These are phyloP conservation scores for Halteria grandinella DNA, from an alignment of 73 alveolate species.

Conservation along the genomic window DNA sequence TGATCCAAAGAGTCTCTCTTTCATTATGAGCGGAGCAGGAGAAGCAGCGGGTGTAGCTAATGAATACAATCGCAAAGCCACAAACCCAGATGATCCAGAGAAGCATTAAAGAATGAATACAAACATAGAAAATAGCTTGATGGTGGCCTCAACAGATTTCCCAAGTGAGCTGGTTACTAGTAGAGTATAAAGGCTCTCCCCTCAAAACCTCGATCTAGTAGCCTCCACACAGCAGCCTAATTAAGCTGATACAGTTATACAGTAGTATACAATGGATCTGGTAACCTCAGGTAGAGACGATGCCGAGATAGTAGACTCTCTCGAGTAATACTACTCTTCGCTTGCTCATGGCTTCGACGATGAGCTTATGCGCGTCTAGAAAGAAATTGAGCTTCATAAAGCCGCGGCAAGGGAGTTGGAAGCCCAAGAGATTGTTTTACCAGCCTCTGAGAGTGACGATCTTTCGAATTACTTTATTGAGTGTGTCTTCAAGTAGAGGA, in stretches of 20 bases:
- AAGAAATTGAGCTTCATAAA: slow-evolving; percentile 17
- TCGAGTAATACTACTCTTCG: slow-evolving; percentile 28
- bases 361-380: slow-evolving; percentile 9
- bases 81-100: neutral
- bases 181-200: neutral
- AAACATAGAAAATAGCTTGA: neutral
- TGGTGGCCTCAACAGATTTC: neutral
- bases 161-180: neutral
- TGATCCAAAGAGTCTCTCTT: neutral
- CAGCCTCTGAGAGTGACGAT: slow-evolving; percentile 17
- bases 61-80: neutral
- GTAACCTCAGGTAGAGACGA: slow-evolving; percentile 46
- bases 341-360: slow-evolving; percentile 1
- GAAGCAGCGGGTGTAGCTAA: neutral
- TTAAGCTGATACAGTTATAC: neutral
- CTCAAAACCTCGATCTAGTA: neutral
- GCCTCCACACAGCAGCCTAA: neutral
- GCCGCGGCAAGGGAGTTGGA: slow-evolving; percentile 5
- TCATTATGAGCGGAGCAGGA: neutral
- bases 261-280: slow-evolving; percentile 11
- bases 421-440: slow-evolving; percentile 38
- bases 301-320: slow-evolving; percentile 25
- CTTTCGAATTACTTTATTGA: slow-evolving; percentile 39
- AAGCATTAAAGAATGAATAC: neutral
- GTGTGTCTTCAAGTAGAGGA: slow-evolving; percentile 30